These are phyloP conservation scores for Papiliotrema laurentii DNA, from an alignment of 1,284 basidiomycete genomes.

Conservation along the genomic window DNA sequence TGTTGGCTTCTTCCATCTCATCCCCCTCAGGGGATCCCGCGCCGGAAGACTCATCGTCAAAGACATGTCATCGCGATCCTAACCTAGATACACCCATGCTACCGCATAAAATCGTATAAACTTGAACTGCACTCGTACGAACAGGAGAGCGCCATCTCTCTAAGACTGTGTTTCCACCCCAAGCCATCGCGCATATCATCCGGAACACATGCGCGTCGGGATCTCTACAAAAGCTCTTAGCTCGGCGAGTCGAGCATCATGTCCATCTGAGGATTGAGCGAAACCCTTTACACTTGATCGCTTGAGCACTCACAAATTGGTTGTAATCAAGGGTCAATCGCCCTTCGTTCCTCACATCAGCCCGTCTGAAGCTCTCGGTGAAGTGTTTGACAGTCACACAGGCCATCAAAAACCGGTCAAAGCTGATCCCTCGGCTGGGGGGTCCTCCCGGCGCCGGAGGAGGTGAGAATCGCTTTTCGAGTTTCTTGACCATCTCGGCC, in stretches of 20 bases:
- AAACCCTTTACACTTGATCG: not conserved
- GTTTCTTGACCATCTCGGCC: conserved; percentile 41
- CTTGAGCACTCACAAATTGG: conserved; percentile 34
- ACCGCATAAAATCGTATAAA: too few species aligned
- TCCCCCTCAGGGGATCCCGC: too few species aligned
- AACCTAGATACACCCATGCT: too few species aligned
- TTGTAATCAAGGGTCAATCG: conserved; percentile 44
- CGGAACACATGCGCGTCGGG: not conserved
- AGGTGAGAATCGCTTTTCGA: conserved; percentile 46
- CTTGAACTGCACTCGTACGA: too few species aligned
- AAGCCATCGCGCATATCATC: too few species aligned
- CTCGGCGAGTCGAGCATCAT: conserved; percentile 6
- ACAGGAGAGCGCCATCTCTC: too few species aligned
- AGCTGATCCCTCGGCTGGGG: conserved; percentile 35
- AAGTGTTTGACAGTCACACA: conserved; percentile 50
- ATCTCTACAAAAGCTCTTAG: not conserved
- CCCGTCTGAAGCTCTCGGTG: conserved; percentile 44
- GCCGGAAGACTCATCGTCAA: too few species aligned
- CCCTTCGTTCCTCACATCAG: conserved; percentile 38
- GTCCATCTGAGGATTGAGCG: not conserved
- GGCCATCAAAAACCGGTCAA: conserved; percentile 50
- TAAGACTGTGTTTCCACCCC: too few species aligned
- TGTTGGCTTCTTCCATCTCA: too few species aligned
- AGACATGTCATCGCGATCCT: too few species aligned
- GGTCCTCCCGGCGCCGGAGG: conserved; percentile 33